phyloP scores from a whole-genome alignment of 768 basidiomycete species.

The Termitomyces sp. region DNA sequence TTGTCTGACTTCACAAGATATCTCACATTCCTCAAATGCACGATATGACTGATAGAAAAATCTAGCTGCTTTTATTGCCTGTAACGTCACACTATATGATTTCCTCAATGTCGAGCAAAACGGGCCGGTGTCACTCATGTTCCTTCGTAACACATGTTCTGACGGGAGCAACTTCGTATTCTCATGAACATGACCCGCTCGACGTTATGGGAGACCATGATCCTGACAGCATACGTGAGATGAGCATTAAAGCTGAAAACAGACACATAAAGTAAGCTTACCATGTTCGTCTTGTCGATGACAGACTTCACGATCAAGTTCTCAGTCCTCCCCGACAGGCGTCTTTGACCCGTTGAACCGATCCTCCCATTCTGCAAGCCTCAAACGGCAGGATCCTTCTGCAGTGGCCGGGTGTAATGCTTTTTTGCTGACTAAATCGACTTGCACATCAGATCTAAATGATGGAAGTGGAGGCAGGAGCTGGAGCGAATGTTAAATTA shows the following conservation, averaged over 20 bases:
- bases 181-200: constrained; percentile 61
- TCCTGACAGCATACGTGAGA: constrained; percentile 41
- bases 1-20: neutral
- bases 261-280: constrained; percentile 27
- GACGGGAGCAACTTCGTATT: too few species aligned
- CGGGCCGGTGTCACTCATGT: too few species aligned
- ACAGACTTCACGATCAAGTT: constrained; percentile 86
- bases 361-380: neutral
- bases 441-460: too few species aligned
- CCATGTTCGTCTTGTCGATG: constrained; percentile 64
- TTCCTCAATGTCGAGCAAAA: too few species aligned
- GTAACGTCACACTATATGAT: too few species aligned
- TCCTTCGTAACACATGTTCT: too few species aligned
- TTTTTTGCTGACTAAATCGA: neutral
- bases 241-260: constrained; percentile 7
- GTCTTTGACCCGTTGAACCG: constrained; percentile 33
- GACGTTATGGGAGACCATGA: constrained; percentile 73
- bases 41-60: neutral
- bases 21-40: neutral
- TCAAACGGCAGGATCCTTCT: constrained; percentile 5
- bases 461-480: too few species aligned
- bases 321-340: constrained; percentile 69
- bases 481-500: neutral
- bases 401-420: constrained; percentile 3
- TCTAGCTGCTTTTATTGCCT: too few species aligned